Evolutionary conservation across 1,284 basidiomycete genomes (phyloP), one percentile per base, ranked within the genome.

Genomic region (Sphaerobolus stellatus): DNA sequence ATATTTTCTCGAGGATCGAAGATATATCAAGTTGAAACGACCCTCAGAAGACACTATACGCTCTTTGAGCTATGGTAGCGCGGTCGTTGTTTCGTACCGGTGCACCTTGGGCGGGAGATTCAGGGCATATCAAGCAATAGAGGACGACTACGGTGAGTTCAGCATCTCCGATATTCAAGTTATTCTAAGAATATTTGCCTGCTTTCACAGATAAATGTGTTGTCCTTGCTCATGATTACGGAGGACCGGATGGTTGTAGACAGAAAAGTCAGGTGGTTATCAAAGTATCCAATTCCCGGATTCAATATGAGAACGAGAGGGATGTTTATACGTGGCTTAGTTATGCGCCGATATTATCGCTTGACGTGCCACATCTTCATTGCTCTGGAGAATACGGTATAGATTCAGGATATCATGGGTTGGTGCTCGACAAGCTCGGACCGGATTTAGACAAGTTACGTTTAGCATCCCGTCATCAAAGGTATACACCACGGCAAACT

Each of bases 131-230:
- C 5, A 4, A 14, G 9, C 9, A 6, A 1, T 16, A 18, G 30
- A 34, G 11, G 1, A 31, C 4, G n/a, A n/a, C 13, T 4, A 1
- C 11, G 18, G 47, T 34, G 11, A 34, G 30, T 34, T 6, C 30
- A 13, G 29, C 11, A 22, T n/a, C n/a, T n/a, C n/a, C 27, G 20
- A 9, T 16, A 4, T 16, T 20, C 18, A 33, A 33, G 9, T 14
- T 7, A 8, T 18, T n/a, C n/a, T 43, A 9, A 11, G 11, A 36
- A 36, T 36, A 24, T 20, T 11, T 16, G 24, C 5, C 20, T 20
- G 25, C 30, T 36, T n/a, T n/a, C n/a, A n/a, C 11, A 48, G 47
- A 48, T 11, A 48, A 48, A 34, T 13, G 30, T 22, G 30, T 48
- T 6, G 11, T 48, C 27, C 4, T 9, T 20, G 30, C 47, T 11